Base-by-base conservation (phyloP, 1,284 basidiomycete genomes). In the Taiwanofungus camphoratus region DNA sequence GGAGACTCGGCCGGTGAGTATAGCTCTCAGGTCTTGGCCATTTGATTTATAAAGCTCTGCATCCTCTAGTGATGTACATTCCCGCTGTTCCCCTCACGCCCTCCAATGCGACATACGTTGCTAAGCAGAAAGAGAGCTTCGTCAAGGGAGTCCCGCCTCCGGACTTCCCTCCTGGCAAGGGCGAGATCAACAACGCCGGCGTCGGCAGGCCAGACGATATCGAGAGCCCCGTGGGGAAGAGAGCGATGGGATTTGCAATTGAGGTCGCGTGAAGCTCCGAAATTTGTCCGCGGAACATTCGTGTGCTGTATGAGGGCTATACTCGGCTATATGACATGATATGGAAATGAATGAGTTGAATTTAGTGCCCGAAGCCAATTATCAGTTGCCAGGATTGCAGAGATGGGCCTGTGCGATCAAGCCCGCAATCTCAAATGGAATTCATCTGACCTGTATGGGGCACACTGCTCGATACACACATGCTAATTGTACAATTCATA, bases 51-150 rank as follows among this genome's bases (percentile, higher is more conserved):
- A n/a, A n/a, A n/a, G n/a, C n/a, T n/a, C 30, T 16, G 13, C 37
- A 20, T 12, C 45, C 4, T 19, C 4, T 44, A 77, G 81, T 83
- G 20, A 80, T 92, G 73, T 93, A 92, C 60, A 92, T 92, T 51
- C 82, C 83, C 3, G 78, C 89, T 0, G 80, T 88, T 3, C 88
- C 89, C 0, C 68, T 81, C 26, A 91, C 87, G 0, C 73, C 76
- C 0, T 63, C 67, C 50, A 83, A 83, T 59, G 68, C 70, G 27
- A 66, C 63, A 11, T 92, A 92, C 52, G 57, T 92, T 33, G 59
- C 67, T 33, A 67, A 69, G 48, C 90, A 92, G 59, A 71, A 69
- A 13, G 70, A 74, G 33, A 63, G 68, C 13, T 91, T 90, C 62
- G 58, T 78, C 11, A 51, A 65, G 3, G 81, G 81, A 1, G 55